Evolutionary conservation across 352 stramenopile genomes (phyloP).

Genomic region (Achlya hypogyna): DNA sequence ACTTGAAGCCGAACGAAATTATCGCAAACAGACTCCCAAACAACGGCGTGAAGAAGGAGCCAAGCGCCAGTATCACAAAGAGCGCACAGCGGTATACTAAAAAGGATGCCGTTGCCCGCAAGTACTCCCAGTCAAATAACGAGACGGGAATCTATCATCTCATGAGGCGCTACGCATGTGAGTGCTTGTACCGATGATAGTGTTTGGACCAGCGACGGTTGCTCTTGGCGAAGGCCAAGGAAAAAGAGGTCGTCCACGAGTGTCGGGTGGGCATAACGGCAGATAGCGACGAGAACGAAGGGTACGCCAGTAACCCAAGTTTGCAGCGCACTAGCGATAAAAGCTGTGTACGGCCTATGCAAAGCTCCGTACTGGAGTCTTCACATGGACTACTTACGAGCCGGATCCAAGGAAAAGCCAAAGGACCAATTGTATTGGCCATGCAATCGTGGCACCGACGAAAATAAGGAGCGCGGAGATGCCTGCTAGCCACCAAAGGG

Average conservation of each 20-base stretch:
- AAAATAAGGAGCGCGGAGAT: not conserved
- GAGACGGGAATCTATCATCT: not conserved
- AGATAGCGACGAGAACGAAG: not conserved
- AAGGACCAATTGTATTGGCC: not conserved
- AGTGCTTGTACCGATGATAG: not conserved
- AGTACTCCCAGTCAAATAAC: constrained; percentile 12
- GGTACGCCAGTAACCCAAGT: not conserved
- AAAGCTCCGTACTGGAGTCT: not conserved
- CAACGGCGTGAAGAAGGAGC: constrained; percentile 7
- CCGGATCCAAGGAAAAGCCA: not conserved
- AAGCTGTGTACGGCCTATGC: not conserved
- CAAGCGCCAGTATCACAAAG: not conserved
- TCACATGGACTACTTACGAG: not conserved
- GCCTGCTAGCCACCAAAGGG: not conserved
- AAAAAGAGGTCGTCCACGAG: constrained; percentile 10
- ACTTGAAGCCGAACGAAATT: constrained; percentile 9
- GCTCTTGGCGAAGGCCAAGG: not conserved
- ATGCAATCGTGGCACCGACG: not conserved
- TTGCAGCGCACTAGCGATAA: not conserved
- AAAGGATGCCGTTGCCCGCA: not conserved
- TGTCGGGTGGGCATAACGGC: not conserved
- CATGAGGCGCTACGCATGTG: not conserved
- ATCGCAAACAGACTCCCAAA: constrained; percentile 13
- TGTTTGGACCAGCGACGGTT: not conserved
- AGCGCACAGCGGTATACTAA: not conserved